Base-by-base conservation (phyloP, 2,329 filamentous ascomycete species). In the Colletotrichum falcatum region DNA sequence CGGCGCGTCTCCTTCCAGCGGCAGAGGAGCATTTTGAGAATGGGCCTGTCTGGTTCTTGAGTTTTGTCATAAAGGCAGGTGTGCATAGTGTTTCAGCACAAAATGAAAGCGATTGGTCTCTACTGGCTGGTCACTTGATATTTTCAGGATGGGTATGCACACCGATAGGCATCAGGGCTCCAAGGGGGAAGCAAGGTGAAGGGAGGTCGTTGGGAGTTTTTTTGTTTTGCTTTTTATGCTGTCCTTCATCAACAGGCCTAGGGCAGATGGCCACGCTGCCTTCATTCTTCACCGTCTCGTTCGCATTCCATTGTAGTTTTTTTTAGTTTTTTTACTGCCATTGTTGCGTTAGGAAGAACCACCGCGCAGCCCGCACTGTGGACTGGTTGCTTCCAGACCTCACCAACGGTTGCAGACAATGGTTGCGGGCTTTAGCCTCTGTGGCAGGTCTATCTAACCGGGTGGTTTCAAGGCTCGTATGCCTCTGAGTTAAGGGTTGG, bases 261-360 rank as follows among this genome's bases (percentile, higher is more conserved):
- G 53, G 53, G 51, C 53, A 54, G 59, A 46, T 33, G 46, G 46
- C 42, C 59, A 59, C 26, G 20, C 46, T 54, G 59, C n/a, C 46
- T 30, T 18, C 30, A 23, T 60, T 55, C 65, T 46, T 58, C 46
- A 63, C 68, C 63, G 42, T 63, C 53, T 67, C 53, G 65, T 68
- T 71, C 48, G 54, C 59, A 46, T 70, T 62, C 51, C 16, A 46
- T 70, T 68, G 65, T 68, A 63, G 53, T 68, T 68, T 68, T 68
- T 55, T n/a, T n/a, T n/a, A n/a, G n/a, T n/a, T n/a, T 39, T 59
- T 26, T 59, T n/a, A 51, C 26, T 61, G 26, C 42, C 9, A 11
- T 23, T 20, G 37, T 23, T 48, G 44, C 58, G 23, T 33, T n/a
- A 44, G 12, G 20, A 30, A 59, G 30, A 35, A 33, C 12, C 23